These are phyloP conservation scores for Umbelopsis sp. DNA, from an alignment of 192 early-diverging fungal species.

Conservation along the genomic window DNA sequence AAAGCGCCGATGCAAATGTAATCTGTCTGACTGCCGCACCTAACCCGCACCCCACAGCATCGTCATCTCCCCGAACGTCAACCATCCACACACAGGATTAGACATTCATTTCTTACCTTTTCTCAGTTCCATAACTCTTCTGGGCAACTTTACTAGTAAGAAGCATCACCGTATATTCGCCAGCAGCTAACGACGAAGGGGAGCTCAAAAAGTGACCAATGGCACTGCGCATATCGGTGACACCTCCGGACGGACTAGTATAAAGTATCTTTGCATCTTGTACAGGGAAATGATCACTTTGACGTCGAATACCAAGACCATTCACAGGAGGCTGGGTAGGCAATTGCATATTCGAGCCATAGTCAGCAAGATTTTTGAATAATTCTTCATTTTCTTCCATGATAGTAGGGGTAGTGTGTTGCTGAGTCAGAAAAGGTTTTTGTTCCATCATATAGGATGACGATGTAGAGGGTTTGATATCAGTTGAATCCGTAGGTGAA, in stretches of 20 bases:
- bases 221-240: constrained; percentile 2
- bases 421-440: constrained; percentile 1
- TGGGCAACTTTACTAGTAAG: constrained; percentile 88
- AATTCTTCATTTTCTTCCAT: constrained; percentile 24
- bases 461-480: constrained; percentile 1
- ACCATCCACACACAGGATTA: too few relatives aligned
- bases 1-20: background rate
- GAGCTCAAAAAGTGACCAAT: constrained; percentile 36
- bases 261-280: constrained; percentile 12
- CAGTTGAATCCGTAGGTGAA: background rate
- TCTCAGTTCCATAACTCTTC: constrained; percentile 92
- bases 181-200: constrained; percentile 38
- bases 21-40: too few relatives aligned
- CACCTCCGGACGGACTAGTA: constrained; percentile 21
- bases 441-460: constrained; percentile 6
- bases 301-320: constrained; percentile 13
- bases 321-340: background rate
- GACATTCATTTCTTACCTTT: constrained; percentile 55
- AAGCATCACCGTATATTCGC: constrained; percentile 70
- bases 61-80: too few relatives aligned
- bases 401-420: constrained; percentile 17
- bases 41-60: too few relatives aligned
- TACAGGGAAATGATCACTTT: background rate
- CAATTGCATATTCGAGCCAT: constrained; percentile 11
- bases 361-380: constrained; percentile 15